phyloP scores from a whole-genome alignment of 139 green algal genomes.

The Chlamydomonas sp. region DNA sequence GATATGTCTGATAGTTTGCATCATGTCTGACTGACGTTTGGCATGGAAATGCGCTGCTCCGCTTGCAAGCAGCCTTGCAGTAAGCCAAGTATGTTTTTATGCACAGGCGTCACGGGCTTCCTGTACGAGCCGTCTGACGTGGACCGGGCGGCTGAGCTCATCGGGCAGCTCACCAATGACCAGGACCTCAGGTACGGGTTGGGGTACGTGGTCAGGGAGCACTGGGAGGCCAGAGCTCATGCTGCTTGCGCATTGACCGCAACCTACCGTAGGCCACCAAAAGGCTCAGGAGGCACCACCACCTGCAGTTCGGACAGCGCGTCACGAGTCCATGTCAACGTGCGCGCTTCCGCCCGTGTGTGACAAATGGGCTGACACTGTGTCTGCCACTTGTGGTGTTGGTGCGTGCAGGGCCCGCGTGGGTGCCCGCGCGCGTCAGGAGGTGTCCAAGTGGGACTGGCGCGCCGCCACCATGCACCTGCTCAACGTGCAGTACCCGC shows the following conservation, averaged over 20 bases:
- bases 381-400: neutral
- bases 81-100: neutral
- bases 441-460: constrained; percentile 73
- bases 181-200: constrained; percentile 36
- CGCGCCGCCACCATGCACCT: constrained; percentile 63
- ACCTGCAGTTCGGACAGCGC: neutral
- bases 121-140: constrained; percentile 74
- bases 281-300: neutral
- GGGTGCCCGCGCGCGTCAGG: constrained; percentile 47
- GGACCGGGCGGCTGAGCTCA: constrained; percentile 41
- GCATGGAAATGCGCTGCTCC: too few species aligned
- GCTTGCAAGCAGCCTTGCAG: too few species aligned
- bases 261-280: too few species aligned
- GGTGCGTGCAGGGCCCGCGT: constrained; percentile 21
- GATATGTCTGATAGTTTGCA: too few species aligned
- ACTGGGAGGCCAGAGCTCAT: too few species aligned
- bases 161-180: constrained; percentile 43
- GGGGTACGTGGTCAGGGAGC: neutral
- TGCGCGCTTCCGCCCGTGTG: too few species aligned
- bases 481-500: constrained; percentile 61
- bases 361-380: neutral
- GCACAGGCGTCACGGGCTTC: constrained; percentile 64
- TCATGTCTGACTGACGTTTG: too few species aligned
- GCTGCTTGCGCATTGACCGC: too few species aligned
- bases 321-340: too few species aligned